phyloP scores from a whole-genome alignment of 2,329 filamentous ascomycete genomes.

The Phialophora macrospora region DNA sequence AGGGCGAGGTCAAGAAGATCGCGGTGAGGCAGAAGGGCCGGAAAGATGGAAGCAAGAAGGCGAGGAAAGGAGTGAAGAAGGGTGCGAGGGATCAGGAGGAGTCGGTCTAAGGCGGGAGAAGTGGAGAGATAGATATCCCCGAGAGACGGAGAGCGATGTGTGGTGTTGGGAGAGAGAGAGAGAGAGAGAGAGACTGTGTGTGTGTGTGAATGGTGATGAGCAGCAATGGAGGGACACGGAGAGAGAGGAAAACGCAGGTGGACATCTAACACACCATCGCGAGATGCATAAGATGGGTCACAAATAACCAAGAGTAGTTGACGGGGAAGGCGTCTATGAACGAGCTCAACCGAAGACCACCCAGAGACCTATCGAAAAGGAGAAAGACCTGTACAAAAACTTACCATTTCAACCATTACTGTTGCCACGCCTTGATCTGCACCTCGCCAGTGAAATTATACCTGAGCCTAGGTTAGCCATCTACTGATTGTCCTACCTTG shows the following conservation, averaged over 20 bases:
- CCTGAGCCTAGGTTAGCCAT: not conserved
- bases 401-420: not conserved
- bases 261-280: not conserved
- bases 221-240: not conserved
- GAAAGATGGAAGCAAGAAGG: conserved; percentile 11
- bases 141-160: too few species aligned
- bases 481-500: not conserved
- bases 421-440: not conserved
- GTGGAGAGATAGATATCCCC: too few species aligned
- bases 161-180: too few species aligned
- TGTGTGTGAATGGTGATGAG: not conserved
- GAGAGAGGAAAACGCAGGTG: not conserved
- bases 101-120: too few species aligned
- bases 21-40: conserved; percentile 16
- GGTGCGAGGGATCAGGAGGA: not conserved
- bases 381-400: not conserved
- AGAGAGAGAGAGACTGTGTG: too few species aligned
- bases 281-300: not conserved
- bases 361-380: not conserved
- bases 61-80: conserved; percentile 6
- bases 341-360: not conserved
- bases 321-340: not conserved
- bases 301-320: not conserved
- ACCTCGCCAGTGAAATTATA: not conserved
- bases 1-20: conserved; percentile 26